phyloP scores from a whole-genome alignment of 495 filamentous ascomycete genomes.

The Hypoxylon rickii region DNA sequence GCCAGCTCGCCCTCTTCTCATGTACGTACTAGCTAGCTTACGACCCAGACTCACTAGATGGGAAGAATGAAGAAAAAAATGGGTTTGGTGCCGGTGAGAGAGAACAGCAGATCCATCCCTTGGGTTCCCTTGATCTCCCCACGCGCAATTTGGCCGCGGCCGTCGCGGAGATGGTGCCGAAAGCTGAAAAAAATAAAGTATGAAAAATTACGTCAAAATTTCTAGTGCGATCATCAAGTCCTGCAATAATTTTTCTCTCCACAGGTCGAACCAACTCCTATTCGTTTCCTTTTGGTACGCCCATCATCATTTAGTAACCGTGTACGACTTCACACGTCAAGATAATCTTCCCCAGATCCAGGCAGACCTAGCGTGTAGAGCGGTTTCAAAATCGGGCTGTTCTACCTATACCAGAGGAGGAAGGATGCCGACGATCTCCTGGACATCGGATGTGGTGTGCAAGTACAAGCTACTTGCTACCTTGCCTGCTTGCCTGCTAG shows the following conservation, averaged over 20 bases:
- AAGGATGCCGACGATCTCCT: background rate
- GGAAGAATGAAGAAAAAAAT: background rate
- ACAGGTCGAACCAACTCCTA: conserved; percentile 20
- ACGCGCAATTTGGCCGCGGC: conserved; percentile 8
- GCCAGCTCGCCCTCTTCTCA: conserved; percentile 13
- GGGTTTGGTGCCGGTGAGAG: conserved; percentile 11
- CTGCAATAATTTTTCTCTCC: conserved; percentile 33
- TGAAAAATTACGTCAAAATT: conserved; percentile 37
- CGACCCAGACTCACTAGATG: background rate
- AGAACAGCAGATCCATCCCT: conserved; percentile 10
- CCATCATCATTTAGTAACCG: conserved; percentile 35
- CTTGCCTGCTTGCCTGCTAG: background rate
- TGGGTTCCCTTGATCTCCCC: conserved; percentile 7
- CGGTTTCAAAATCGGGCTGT: conserved; percentile 18
- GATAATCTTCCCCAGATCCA: conserved; percentile 37
- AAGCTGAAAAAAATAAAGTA: conserved; percentile 22
- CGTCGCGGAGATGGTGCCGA: conserved; percentile 26
- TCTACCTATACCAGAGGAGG: background rate
- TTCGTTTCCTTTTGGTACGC: conserved; percentile 28
- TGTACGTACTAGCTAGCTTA: conserved; percentile 10
- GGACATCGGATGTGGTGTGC: background rate
- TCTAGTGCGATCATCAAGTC: conserved; percentile 36
- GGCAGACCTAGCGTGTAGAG: conserved; percentile 21
- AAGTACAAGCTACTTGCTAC: background rate
- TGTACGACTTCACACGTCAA: conserved; percentile 33